Base-by-base conservation (phyloP, 2,329 filamentous ascomycete genomes). In the Pseudogymnoascus sp. region DNA sequence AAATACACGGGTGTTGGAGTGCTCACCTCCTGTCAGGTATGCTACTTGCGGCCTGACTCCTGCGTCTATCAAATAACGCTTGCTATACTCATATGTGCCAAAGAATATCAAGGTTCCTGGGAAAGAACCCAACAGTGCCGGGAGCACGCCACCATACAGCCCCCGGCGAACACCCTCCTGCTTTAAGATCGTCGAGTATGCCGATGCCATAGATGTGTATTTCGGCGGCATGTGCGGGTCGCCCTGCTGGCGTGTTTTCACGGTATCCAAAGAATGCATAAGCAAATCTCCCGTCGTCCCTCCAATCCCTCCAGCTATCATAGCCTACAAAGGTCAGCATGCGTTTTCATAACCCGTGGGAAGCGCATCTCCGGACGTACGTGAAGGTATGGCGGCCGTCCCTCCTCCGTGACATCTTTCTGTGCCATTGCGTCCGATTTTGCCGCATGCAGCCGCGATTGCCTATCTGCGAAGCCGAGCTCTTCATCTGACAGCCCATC, bases 261-360 rank as follows among this genome's bases (percentile, higher is more conserved):
- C 94, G 0, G 94, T 99, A 75, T 99, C 94, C 71, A 99, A 83
- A 50, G 93, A 97, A 78, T 99, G 94, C 94, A 99, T 99, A 67
- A 99, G 79, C 83, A 99, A 89, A 75, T 99, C 94, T 63, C 95
- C 94, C 61, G 89, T 95, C 13, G 90, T 92, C 60, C 94, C 94
- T 71, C 95, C 94, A 60, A 95, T 79, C 63, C 93, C 94, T 71
- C 94, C 94, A 35, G 94, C 94, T 71, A 99, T 81, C 92, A 97
- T 99, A 73, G 89, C 87, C 91, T 96, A 69, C 61, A 50, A 63
- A 59, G 54, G 61, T 68, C 58, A 69, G 66, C 50, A 65, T 63
- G 59, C 31, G 54, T 40, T 59, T 58, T 63, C 58, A 59, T 59
- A 54, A 59, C 17, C 41, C 58, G 31, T 58, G 10, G 62, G 37